Base-by-base conservation (phyloP, 2,329 filamentous ascomycete species). In the Bipolaris victoriae region DNA sequence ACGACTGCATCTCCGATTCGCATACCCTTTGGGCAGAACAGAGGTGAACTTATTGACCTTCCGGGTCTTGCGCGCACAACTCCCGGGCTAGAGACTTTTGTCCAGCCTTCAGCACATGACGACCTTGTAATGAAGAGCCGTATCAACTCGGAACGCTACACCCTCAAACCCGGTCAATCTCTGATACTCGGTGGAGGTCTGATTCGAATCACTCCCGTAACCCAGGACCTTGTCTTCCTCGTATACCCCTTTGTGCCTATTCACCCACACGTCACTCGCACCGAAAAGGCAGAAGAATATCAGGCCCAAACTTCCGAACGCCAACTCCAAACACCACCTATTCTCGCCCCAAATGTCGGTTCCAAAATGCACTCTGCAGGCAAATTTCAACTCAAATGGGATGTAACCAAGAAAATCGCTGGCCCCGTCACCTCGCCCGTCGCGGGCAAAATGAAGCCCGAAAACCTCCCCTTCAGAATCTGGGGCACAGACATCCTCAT, bases 1-100 rank as follows among this genome's bases (percentile, higher is more conserved):
- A 99, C 95, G 0, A 99, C 95, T 1, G 95, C 93, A 1, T 96
- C 92, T 0, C 95, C 95, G 0, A 98, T 99, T 65, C 89, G 95
- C 26, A 87, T 98, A 16, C 92, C 92, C 0, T 99, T 95, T 71
- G 93, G 93, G 44, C 87, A 86, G 58, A 90, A 90, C 22, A 90
- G 87, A 69, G 95, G 95, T 54, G 96, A 99, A 75, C 82, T 99
- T 33, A 91, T 99, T 67, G 95, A 99, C 73, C 83, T 99, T 13
- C 95, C 95, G 0, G 95, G 95, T 0, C 80, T 99, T 33, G 85
- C 88, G 7, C 88, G 95, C 44, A 88, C 87, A 24, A 84, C 57
- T 1, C 73, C 71, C 4, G 70, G 87, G 15, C 80, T 98, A 6
- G 88, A 91, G 46, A 77, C 85, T 0, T 88, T 90, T 70, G 89